Evolutionary conservation across 805 yeast species (phyloP).

Genomic region (Saccharomycopsis selenospora): DNA sequence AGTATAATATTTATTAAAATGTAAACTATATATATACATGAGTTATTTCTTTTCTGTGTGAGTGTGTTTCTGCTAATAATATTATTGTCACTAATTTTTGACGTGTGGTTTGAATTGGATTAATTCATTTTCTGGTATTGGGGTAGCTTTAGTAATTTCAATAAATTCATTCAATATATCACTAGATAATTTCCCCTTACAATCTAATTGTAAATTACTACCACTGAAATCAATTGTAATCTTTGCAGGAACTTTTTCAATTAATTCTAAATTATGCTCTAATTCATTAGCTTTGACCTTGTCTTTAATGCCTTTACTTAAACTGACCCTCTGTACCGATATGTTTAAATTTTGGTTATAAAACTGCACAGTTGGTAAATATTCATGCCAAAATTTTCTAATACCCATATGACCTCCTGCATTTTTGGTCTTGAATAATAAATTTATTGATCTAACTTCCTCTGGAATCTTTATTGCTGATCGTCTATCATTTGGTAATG

Average conservation of each 20-base stretch:
- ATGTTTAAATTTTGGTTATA: constrained; percentile 45
- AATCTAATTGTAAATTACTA: constrained; percentile 31
- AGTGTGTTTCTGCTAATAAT: no score
- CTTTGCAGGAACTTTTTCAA: constrained; percentile 34
- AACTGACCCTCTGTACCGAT: constrained; percentile 37
- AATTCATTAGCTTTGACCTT: constrained; percentile 34
- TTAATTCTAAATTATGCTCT: constrained; percentile 17
- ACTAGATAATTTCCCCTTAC: constrained; percentile 32
- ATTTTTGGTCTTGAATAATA: constrained; percentile 35
- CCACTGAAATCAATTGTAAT: constrained; percentile 29
- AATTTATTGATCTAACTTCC: constrained; percentile 32
- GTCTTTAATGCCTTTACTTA: constrained; percentile 13
- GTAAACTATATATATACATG: no score
- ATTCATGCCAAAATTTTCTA: constrained; percentile 45
- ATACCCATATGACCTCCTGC: constrained; percentile 43
- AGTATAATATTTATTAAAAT: no score
- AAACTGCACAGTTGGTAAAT: constrained; percentile 46
- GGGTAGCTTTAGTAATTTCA: constrained; percentile 32
- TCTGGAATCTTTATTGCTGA: constrained; percentile 32
- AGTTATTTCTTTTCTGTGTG: no score
- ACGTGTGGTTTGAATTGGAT: constrained; percentile 10
- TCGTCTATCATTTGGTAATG: constrained; percentile 37
- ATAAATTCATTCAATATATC: constrained; percentile 39
- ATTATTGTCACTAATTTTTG: no score
- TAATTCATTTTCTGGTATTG: constrained; percentile 32